A percentile compares a stretch with the other conserved stretches of the same genome.
phyloP scores from a whole-genome alignment of 805 yeast species.

The Metschnikowia similis region DNA sequence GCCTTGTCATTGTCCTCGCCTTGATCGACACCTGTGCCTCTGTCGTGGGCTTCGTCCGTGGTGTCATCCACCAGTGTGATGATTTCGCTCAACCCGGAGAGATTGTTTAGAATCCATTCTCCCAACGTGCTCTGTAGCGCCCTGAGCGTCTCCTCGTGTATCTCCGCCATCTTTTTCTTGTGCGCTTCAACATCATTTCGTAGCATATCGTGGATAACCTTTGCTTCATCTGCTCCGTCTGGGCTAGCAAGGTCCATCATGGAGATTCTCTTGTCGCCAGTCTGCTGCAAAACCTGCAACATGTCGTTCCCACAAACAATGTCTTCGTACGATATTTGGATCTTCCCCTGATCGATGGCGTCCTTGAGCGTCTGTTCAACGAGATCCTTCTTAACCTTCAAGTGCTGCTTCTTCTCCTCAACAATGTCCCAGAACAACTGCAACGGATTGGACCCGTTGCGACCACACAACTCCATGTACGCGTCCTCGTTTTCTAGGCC shows the following conservation, averaged over 20 bases:
- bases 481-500: conserved; percentile 50
- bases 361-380: conserved; percentile 49
- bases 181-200: conserved; percentile 20
- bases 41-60: not conserved
- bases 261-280: conserved; percentile 28
- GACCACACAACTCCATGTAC: conserved; percentile 62
- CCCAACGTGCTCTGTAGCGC: conserved; percentile 11
- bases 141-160: conserved; percentile 13
- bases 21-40: not conserved
- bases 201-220: conserved; percentile 25
- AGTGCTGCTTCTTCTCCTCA: conserved; percentile 53
- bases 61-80: not conserved
- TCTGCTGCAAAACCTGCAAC: conserved; percentile 12
- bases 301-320: conserved; percentile 18
- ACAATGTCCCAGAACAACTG: conserved; percentile 74
- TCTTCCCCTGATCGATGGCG: conserved; percentile 6
- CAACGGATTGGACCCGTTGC: conserved; percentile 71
- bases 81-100: not conserved
- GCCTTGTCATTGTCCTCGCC: too few relatives aligned
- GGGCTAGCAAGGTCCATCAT: conserved; percentile 17
- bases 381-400: conserved; percentile 58
- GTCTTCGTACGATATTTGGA: conserved; percentile 16
- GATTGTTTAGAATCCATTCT: conserved; percentile 15
- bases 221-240: conserved; percentile 21
- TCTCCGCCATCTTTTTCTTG: conserved; percentile 10